Evolutionary conservation across 441 rosid genomes (phyloP).

Genomic region (Geranium incanum): DNA sequence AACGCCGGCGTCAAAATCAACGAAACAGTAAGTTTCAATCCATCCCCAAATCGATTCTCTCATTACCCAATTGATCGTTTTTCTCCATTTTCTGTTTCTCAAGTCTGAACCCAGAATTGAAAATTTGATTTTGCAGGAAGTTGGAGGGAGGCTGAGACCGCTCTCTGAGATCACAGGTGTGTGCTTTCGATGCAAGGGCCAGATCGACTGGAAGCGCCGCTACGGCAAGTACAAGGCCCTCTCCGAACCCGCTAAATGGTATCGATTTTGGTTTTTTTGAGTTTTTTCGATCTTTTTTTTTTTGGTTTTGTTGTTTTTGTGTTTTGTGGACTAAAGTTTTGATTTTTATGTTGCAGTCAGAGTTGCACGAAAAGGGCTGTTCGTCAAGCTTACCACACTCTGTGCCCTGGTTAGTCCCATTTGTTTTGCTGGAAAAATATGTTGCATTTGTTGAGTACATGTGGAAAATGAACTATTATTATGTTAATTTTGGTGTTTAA

Average conservation of each 20-base stretch:
- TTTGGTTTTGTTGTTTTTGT: neutral
- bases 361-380: slow-evolving; percentile 68
- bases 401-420: slow-evolving; percentile 59
- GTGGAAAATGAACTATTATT: neutral
- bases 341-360: slow-evolving; percentile 40
- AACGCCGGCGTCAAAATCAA: slow-evolving; percentile 79
- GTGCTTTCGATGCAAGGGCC: slow-evolving; percentile 70
- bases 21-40: slow-evolving; percentile 46
- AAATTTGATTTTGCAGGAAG: slow-evolving; percentile 40
- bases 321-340: neutral
- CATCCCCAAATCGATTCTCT: too few species aligned
- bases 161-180: slow-evolving; percentile 76
- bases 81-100: neutral
- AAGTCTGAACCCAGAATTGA: neutral
- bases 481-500: neutral
- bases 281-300: neutral
- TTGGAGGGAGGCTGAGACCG: slow-evolving; percentile 70
- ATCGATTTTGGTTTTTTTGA: neutral
- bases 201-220: slow-evolving; percentile 89
- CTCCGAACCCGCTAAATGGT: slow-evolving; percentile 80
- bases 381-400: slow-evolving; percentile 86
- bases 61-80: neutral
- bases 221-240: slow-evolving; percentile 84
- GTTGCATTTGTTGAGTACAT: neutral
- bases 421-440: slow-evolving; percentile 8